Evolutionary conservation across 495 filamentous ascomycete genomes (phyloP), one percentile per base, ranked within the genome.

Genomic region (Aspergillus sclerotioniger): DNA sequence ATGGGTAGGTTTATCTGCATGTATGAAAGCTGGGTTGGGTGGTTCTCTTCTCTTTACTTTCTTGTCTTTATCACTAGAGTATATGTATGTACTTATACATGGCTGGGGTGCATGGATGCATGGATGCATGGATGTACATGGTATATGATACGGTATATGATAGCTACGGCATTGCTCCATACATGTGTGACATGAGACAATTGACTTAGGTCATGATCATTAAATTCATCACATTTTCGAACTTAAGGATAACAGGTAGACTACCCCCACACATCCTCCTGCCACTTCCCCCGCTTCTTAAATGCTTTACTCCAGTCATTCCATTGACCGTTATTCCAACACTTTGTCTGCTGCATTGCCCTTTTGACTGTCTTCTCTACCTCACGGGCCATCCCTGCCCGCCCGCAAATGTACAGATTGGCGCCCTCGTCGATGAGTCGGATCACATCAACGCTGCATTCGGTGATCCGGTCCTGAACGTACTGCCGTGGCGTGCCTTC

Each of bases 311-410:
- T 69, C 75, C 78, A 82, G 32, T 69, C 62, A 56, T 71, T 69
- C 19, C 74, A 60, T 51, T 75, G 59, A 25, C 59, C 60, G 20
- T 76, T 76, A 13, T 53, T 61, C 73, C 75, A 76, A 0, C 67
- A 68, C 49, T 70, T 71, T 12, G 45, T 51, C 33, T 43, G 54
- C 35, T 20, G 58, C 63, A 80, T 64, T 0, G 59, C 64, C 10
- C 51, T 63, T 10, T 64, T 66, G 35, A 82, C 66, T n/a, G 61
- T 56, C 57, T 68, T 69, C 46, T 72, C 68, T 7, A 82, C 80
- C 57, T 78, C 80, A n/a, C 77, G 67, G 10, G 79, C 80, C 79
- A 82, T 81, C 3, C 59, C 66, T 15, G 77, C 77, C n/a, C 69
- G 61, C 0, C 79, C 80, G 64, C 79, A 81, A 33, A 82, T 71